A percentile compares a stretch with the other conserved stretches of the same genome.
phyloP scores from a whole-genome alignment of 2,329 filamentous ascomycete species.

The Aureobasidium sp. region DNA sequence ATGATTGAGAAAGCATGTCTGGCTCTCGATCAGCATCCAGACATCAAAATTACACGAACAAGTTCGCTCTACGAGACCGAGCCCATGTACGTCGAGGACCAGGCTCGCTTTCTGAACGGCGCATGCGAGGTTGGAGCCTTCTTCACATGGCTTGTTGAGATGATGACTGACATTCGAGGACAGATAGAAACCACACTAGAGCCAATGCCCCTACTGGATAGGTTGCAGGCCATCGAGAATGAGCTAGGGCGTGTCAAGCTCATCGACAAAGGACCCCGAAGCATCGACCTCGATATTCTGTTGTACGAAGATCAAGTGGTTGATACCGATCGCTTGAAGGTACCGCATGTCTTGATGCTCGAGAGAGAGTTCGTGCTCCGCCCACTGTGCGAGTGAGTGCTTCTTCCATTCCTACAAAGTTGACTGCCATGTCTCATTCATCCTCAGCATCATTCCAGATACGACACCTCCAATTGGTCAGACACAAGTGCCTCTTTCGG shows the following conservation, averaged over 20 bases:
- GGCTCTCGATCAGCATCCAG: constrained; percentile 59
- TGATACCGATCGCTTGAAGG: constrained; percentile 61
- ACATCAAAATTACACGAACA: constrained; percentile 67
- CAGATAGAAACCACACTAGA: constrained; percentile 73
- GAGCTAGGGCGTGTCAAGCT: constrained; percentile 71
- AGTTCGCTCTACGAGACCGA: constrained; percentile 91
- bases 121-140: constrained; percentile 67
- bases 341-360: constrained; percentile 77
- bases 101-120: constrained; percentile 83
- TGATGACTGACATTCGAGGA: constrained; percentile 15
- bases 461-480: constrained; percentile 27
- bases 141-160: neutral
- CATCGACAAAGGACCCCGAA: constrained; percentile 87
- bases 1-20: constrained; percentile 79
- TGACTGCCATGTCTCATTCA: neutral
- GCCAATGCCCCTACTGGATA: constrained; percentile 68
- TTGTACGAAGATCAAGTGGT: constrained; percentile 65
- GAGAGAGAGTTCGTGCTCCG: constrained; percentile 92
- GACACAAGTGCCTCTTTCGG: constrained; percentile 15
- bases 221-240: constrained; percentile 76
- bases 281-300: constrained; percentile 89
- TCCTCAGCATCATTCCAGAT: constrained; percentile 35
- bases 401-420: neutral
- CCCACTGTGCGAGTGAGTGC: constrained; percentile 66
- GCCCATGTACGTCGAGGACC: constrained; percentile 92